These are phyloP conservation scores for Pyricularia pennisetigena DNA, from an alignment of 2,329 filamentous ascomycete species.

Conservation along the genomic window DNA sequence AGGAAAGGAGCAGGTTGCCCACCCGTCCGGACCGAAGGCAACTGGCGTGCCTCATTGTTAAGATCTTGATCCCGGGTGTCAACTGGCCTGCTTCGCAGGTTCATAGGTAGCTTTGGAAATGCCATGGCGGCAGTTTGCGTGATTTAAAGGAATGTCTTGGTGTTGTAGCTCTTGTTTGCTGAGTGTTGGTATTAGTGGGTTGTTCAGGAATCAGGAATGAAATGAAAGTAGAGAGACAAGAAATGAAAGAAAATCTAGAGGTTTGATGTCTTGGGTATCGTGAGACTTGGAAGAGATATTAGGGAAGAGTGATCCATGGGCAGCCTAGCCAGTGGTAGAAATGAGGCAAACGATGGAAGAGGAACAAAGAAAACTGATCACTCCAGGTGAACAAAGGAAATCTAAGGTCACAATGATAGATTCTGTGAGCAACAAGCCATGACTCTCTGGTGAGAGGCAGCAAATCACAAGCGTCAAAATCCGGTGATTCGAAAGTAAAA, in stretches of 20 bases:
- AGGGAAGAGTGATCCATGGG: background rate
- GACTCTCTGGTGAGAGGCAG: background rate
- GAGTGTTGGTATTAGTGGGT: no score
- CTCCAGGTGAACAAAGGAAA: background rate
- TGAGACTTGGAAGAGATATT: background rate
- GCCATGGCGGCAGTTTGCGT: background rate
- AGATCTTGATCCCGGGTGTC: background rate
- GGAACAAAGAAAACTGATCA: background rate
- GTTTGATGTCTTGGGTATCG: background rate
- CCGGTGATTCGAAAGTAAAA: background rate
- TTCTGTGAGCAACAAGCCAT: background rate
- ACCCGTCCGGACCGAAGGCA: background rate
- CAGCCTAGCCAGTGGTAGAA: background rate
- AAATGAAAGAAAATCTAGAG: background rate
- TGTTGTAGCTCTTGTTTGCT: background rate
- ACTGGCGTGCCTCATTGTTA: background rate
- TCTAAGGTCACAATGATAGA: background rate
- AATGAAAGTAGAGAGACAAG: background rate
- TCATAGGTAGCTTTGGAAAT: background rate
- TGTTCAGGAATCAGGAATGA: background rate
- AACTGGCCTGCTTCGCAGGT: background rate
- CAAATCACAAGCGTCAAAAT: background rate
- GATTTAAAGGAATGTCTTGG: background rate
- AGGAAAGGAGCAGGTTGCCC: conserved; percentile 70
- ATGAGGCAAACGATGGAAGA: background rate